phyloP scores from a whole-genome alignment of 2,329 filamentous ascomycete genomes.

The Sporothrix inflata region DNA sequence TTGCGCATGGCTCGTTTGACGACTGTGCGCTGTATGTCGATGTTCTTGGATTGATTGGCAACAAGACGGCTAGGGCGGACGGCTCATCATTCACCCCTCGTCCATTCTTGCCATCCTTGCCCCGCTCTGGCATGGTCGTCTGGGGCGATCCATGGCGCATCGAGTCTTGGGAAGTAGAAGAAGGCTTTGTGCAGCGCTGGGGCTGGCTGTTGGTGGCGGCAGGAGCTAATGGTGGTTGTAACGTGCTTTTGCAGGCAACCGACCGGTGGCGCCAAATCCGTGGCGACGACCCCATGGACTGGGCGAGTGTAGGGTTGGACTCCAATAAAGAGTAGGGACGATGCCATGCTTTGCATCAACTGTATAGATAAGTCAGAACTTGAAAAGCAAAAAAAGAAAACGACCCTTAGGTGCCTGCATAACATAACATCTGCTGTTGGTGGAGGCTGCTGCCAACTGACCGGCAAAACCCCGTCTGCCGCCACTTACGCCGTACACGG shows the following conservation, averaged over 20 bases:
- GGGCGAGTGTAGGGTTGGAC: neutral
- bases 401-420: too few relatives aligned
- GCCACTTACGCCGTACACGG: too few relatives aligned
- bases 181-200: neutral
- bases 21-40: neutral
- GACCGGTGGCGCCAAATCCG: slow-evolving; percentile 1
- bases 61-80: neutral
- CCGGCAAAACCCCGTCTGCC: too few relatives aligned
- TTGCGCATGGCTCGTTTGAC: neutral
- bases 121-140: neutral
- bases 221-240: neutral
- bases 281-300: neutral
- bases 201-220: neutral
- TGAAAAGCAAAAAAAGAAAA: too few relatives aligned
- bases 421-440: too few relatives aligned
- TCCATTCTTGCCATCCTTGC: neutral
- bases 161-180: neutral
- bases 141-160: slow-evolving; percentile 4
- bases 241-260: neutral
- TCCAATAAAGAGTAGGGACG: too few relatives aligned
- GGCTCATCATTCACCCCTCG: neutral
- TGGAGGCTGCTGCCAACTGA: too few relatives aligned
- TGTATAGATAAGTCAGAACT: too few relatives aligned
- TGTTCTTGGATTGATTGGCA: neutral
- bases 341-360: too few relatives aligned